Conservation (phyloP, 2,329 filamentous ascomycete genomes). For the Trichophyton benhamiae region DNA sequence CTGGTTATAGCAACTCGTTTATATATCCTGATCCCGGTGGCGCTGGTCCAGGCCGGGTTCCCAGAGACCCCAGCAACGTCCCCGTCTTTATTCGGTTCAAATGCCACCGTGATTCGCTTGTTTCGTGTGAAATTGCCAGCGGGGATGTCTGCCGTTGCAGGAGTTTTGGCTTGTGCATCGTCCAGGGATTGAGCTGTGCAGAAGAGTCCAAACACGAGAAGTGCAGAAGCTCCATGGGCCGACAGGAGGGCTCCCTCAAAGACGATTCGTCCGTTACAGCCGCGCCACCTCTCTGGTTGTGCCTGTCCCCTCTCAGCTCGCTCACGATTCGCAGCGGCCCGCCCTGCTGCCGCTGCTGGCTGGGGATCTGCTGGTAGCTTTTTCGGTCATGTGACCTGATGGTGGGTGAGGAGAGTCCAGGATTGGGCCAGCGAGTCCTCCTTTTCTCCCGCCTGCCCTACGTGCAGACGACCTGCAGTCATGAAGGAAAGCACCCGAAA, state of each 20-base stretch:
- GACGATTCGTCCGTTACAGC: constrained; percentile 14
- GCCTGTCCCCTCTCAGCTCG: constrained; percentile 10
- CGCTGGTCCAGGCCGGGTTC: neutral
- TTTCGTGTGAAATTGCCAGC: neutral
- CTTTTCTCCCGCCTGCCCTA: constrained; percentile 6
- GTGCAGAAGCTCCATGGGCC: constrained; percentile 6
- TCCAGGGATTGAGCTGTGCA: constrained; percentile 11
- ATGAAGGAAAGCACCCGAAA: constrained; percentile 3
- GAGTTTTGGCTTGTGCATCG: constrained; percentile 5
- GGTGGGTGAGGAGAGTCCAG: constrained; percentile 12
- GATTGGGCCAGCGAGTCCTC: constrained; percentile 16
- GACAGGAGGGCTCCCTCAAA: constrained; percentile 5
- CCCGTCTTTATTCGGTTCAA: neutral
- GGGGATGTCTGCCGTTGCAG: constrained; percentile 5
- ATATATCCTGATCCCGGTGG: neutral
- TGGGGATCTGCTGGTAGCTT: constrained; percentile 16
- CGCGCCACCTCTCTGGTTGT: constrained; percentile 11
- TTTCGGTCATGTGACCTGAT: constrained; percentile 21
- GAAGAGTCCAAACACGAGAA: constrained; percentile 1
- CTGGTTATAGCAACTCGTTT: neutral
- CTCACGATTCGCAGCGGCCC: constrained; percentile 13
- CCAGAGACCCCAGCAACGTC: neutral
- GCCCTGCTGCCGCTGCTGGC: constrained; percentile 15
- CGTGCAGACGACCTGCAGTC: neutral
- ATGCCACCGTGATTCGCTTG: neutral